Percentiles rank a stretch among this genome's conserved stretches.
phyloP scores from a whole-genome alignment of 345 rosid genomes.

The Trapa incisa region DNA sequence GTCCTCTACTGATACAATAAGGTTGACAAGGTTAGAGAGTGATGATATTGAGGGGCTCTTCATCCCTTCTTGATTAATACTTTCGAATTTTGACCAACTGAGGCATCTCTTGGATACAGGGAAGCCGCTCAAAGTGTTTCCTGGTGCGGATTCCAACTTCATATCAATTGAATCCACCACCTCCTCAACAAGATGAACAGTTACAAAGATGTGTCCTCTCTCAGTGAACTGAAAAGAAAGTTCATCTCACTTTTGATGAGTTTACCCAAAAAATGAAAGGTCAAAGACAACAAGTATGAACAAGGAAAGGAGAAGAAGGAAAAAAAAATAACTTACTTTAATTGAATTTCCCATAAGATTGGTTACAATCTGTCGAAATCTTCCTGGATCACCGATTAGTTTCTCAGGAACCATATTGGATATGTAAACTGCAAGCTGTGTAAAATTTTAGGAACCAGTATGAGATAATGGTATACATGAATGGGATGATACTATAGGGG shows the following conservation, averaged over 20 bases:
- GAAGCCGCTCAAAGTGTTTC: slow-evolving; percentile 67
- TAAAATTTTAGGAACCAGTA: slow-evolving; percentile 13
- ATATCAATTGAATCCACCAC: slow-evolving; percentile 33
- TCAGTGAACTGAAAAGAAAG: slow-evolving; percentile 57
- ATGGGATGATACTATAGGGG: neutral
- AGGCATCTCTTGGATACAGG: slow-evolving; percentile 61
- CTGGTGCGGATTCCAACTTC: slow-evolving; percentile 36
- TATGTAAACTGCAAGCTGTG: slow-evolving; percentile 81
- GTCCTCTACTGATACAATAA: slow-evolving; percentile 87
- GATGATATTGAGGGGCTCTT: slow-evolving; percentile 16
- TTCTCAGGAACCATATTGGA: slow-evolving; percentile 74
- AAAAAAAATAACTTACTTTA: slow-evolving; percentile 39
- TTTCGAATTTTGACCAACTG: slow-evolving; percentile 64
- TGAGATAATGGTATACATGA: slow-evolving; percentile 4
- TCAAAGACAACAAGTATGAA: neutral
- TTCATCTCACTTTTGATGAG: neutral
- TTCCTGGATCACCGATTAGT: slow-evolving; percentile 85
- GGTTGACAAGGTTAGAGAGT: slow-evolving; percentile 33
- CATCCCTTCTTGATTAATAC: slow-evolving; percentile 37
- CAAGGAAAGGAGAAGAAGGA: too few species aligned
- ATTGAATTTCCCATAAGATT: slow-evolving; percentile 95
- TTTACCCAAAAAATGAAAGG: neutral
- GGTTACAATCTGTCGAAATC: slow-evolving; percentile 85
- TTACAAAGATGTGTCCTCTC: slow-evolving; percentile 76
- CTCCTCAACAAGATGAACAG: slow-evolving; percentile 80